Evolutionary conservation across 768 basidiomycete species (phyloP), one percentile per base, ranked within the genome.

Genomic region (Paxillus ammoniavirescens): DNA sequence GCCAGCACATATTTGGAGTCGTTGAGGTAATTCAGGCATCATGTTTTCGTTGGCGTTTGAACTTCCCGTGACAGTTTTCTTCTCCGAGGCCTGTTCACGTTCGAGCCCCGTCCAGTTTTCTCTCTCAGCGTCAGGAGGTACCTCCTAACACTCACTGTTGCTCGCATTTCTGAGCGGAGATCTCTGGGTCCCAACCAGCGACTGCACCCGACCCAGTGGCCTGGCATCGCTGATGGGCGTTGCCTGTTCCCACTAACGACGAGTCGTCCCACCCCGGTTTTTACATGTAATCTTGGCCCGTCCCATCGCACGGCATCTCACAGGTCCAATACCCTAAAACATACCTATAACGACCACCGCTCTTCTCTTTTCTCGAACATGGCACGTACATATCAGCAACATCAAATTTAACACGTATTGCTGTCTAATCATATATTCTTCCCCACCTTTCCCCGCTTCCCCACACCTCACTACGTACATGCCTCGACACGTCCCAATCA

Each of bases 361-460:
- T 33, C 45, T 26, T 26, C 31, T 53, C 38, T 42, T 33, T 43
- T 62, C 49, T 17, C 42, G 42, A 44, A 41, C 31, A 38, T 56
- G 41, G 21, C 42, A 46, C 51, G 15, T 23, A 46, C 51, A 13
- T 23, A 49, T 36, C 40, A 26, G 17, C 41, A 46, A 48, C 49
- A 3, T 43, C 47, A 51, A 56, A 61, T 46, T 44, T 38, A 44
- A 14, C 35, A 18, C 30, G 1, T 41, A 28, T 52, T 53, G 52
- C 53, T 26, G 45, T 57, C 47, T 42, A 42, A 55, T 54, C 50
- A 33, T 33, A 17, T 5, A 9, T 35, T n/a, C 46, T 52, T 49
- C 52, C 59, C 63, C 65, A 50, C 42, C 47, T 51, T 69, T 58
- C 66, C 68, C 64, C 66, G 21, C 59, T 61, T 63, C 58, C 57